A percentile compares a stretch with the other conserved stretches of the same genome.
Evolutionary conservation across 331 rosid species (phyloP).

Genomic region (Quercus tomentella): DNA sequence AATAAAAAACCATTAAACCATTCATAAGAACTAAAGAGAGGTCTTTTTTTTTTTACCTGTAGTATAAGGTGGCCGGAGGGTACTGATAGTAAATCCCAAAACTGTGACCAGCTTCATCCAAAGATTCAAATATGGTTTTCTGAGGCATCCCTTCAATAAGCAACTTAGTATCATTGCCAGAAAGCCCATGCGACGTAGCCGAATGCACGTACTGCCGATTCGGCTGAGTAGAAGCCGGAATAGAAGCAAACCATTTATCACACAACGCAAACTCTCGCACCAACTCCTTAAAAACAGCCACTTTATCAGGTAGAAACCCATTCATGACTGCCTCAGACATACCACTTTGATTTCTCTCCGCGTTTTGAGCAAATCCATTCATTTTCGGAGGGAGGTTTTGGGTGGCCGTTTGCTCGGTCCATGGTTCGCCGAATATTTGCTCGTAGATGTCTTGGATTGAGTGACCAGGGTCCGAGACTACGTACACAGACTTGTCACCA

Average conservation of each 20-base stretch:
- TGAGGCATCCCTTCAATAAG: constrained; percentile 71
- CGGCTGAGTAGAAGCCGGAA: constrained; percentile 79
- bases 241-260: constrained; percentile 78
- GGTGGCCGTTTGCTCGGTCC: constrained; percentile 50
- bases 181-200: constrained; percentile 71
- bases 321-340: constrained; percentile 63
- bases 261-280: constrained; percentile 69
- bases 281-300: constrained; percentile 46
- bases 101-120: constrained; percentile 54
- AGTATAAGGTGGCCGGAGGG: constrained; percentile 62
- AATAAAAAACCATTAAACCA: too few relatives aligned
- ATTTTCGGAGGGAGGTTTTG: constrained; percentile 43
- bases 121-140: constrained; percentile 72
- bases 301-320: constrained; percentile 55
- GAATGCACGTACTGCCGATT: constrained; percentile 76
- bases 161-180: constrained; percentile 42
- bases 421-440: constrained; percentile 72
- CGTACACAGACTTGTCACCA: constrained; percentile 40
- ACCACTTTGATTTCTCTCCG: constrained; percentile 25
- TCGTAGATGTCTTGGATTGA: constrained; percentile 69
- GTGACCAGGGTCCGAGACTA: constrained; percentile 81
- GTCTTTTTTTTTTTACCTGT: constrained; percentile 28
- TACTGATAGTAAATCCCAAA: constrained; percentile 72
- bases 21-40: too few relatives aligned
- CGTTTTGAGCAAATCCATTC: constrained; percentile 74